Conservation (phyloP, 306 rosid genomes). For the Dalbergia oliveri region DNA sequence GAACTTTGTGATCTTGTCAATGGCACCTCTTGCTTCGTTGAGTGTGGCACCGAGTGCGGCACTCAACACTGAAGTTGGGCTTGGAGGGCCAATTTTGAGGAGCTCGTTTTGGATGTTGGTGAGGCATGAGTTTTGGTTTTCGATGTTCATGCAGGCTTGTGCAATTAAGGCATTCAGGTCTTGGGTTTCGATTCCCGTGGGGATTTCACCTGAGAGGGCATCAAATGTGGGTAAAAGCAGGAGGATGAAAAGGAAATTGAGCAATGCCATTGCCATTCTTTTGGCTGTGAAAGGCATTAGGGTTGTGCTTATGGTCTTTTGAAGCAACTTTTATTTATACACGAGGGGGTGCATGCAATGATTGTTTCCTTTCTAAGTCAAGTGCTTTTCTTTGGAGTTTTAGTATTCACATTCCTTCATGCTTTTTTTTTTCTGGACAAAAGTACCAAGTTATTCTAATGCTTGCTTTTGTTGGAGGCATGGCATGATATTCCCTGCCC, state of each 20-base stretch:
- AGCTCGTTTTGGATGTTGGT: slow-evolving; percentile 67
- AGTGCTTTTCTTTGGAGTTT: slow-evolving; percentile 45
- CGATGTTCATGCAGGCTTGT: slow-evolving; percentile 67
- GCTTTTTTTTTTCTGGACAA: slow-evolving; percentile 53
- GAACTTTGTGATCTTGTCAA: slow-evolving; percentile 72
- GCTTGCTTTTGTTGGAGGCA: slow-evolving; percentile 66
- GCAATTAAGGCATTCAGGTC: slow-evolving; percentile 64
- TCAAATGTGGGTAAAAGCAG: slow-evolving; percentile 50
- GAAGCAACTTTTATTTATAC: slow-evolving; percentile 50
- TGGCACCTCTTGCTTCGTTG: slow-evolving; percentile 70
- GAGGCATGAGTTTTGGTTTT: slow-evolving; percentile 68
- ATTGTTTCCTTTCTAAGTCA: slow-evolving; percentile 50
- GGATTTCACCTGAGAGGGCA: slow-evolving; percentile 47
- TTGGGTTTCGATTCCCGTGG: slow-evolving; percentile 57
- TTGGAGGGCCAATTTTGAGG: slow-evolving; percentile 49
- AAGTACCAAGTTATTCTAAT: slow-evolving; percentile 62
- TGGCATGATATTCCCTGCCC: slow-evolving; percentile 59
- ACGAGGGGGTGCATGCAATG: slow-evolving; percentile 21
- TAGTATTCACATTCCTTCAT: slow-evolving; percentile 52
- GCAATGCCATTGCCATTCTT: slow-evolving; percentile 58
- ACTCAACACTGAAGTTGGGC: slow-evolving; percentile 60
- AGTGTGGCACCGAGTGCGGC: slow-evolving; percentile 78
- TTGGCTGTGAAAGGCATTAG: slow-evolving; percentile 44
- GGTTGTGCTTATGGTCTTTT: slow-evolving; percentile 33
- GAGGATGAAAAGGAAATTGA: slow-evolving; percentile 58